Base-by-base conservation (phyloP, 2,329 filamentous ascomycete genomes). In the Ceratocystis huliohia region DNA sequence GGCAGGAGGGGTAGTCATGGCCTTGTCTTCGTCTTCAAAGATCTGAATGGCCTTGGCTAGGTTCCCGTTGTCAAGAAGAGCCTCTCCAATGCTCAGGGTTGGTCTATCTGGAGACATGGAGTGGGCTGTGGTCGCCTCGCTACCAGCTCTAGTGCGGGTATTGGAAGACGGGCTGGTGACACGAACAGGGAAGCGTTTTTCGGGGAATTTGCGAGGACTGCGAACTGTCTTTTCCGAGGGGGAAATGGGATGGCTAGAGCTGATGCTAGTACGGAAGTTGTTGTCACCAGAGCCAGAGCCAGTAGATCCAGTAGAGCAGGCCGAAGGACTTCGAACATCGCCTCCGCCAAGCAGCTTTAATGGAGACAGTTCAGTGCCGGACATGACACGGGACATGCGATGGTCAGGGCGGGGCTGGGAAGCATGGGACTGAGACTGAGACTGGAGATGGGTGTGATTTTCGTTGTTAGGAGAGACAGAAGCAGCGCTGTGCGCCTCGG, bases 171-270 rank as follows among this genome's bases (percentile, higher is more conserved):
- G 66, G 69, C 68, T 67, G 74, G 77, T 81, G 71, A 85, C 76
- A 73, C 81, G 84, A 70, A 87, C 79, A 65, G 84, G 84, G 71
- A 86, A 87, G 66, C 84, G 78, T 73, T 81, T 84, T 69, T 82
- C 81, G 17, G 82, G 81, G 57, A 78, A 69, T 69, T 78, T 81
- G 66, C 79, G 75, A 33, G 81, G 79, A 70, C 78, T 82, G 56
- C 76, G 75, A 7, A 74, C 71, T 59, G 74, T 70, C 70, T 71
- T 73, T 68, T 72, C 73, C 6, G 50, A 59, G 57, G 70, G 67
- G 67, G 66, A 72, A 64, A 46, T 67, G 66, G 68, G 69, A 25
- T 68, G 45, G 41, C 17, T 64, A 59, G 63, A 63, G 64, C 67
- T 57, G 66, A 69, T 63, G 68, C 69, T 50, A 70, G 71, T 65